Evolutionary conservation across 805 yeast genomes (phyloP).

Genomic region (Maudiozyma barnettii): DNA sequence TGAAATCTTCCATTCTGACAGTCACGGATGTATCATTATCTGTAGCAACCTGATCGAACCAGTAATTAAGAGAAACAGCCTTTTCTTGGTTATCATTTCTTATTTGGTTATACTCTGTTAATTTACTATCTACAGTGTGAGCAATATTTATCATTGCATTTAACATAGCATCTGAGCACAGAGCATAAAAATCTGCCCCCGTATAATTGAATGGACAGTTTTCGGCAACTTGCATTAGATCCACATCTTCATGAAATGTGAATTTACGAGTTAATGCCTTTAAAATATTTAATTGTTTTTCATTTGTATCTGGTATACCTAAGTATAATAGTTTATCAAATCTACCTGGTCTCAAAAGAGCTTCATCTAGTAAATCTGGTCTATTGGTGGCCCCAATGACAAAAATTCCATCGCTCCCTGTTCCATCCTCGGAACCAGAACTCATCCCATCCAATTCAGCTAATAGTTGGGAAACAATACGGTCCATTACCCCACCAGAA

Average conservation of each 20-base stretch:
- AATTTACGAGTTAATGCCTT: constrained; percentile 85
- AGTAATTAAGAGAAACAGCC: constrained; percentile 61
- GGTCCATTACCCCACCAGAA: constrained; percentile 98
- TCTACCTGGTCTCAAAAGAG: constrained; percentile 85
- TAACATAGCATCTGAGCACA: constrained; percentile 91
- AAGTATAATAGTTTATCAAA: constrained; percentile 91
- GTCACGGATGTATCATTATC: constrained; percentile 55
- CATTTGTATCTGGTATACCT: constrained; percentile 87
- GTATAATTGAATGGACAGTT: constrained; percentile 84
- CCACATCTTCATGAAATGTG: constrained; percentile 48
- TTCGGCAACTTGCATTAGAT: constrained; percentile 49
- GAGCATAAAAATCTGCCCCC: constrained; percentile 96
- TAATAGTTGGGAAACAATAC: constrained; percentile 88
- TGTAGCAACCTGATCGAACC: constrained; percentile 80
- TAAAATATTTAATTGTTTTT: constrained; percentile 75
- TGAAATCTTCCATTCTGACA: constrained; percentile 66
- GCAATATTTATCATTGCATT: constrained; percentile 94
- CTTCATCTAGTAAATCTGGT: constrained; percentile 92
- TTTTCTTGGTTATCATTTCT: constrained; percentile 25
- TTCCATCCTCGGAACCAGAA: constrained; percentile 38
- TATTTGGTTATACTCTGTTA: constrained; percentile 40
- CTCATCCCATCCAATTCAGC: constrained; percentile 98
- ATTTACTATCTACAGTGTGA: constrained; percentile 56
- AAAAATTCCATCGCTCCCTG: constrained; percentile 68
- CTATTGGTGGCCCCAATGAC: constrained; percentile 98